Percentiles rank a stretch among this genome's conserved stretches.
These are phyloP conservation scores for Colletotrichum sp. DNA, from an alignment of 2,329 filamentous ascomycete genomes.

Conservation along the genomic window DNA sequence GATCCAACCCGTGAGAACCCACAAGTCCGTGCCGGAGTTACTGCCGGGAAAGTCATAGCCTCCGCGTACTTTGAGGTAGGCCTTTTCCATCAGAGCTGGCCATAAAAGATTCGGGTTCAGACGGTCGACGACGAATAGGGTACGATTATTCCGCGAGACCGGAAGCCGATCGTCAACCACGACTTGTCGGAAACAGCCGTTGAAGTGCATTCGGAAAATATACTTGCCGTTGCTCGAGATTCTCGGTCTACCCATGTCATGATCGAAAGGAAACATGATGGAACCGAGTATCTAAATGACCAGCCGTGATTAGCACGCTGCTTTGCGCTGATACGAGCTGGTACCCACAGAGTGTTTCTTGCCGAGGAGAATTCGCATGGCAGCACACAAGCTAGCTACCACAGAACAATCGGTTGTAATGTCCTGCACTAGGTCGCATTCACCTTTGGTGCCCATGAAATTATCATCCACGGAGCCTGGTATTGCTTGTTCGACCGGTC, in stretches of 20 bases:
- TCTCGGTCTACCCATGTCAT: conserved; percentile 57
- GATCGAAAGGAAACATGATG: conserved; percentile 78
- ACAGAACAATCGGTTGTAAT: conserved; percentile 96
- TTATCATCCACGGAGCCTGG: conserved; percentile 39
- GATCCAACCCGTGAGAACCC: conserved; percentile 93
- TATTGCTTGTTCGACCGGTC: conserved; percentile 68
- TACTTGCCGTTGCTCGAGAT: conserved; percentile 86
- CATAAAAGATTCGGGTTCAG: conserved; percentile 82
- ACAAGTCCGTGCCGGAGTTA: conserved; percentile 94
- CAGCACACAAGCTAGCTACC: conserved; percentile 90
- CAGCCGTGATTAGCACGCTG: neutral
- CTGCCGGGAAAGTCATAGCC: conserved; percentile 98
- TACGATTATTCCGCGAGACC: conserved; percentile 72
- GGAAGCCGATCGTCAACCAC: conserved; percentile 89
- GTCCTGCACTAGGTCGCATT: conserved; percentile 90
- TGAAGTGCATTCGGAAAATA: conserved; percentile 91
- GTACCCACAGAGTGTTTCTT: conserved; percentile 68
- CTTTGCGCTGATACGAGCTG: neutral
- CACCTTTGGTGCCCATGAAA: conserved; percentile 60
- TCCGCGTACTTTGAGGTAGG: conserved; percentile 92
- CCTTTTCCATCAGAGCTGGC: conserved; percentile 94
- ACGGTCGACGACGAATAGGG: conserved; percentile 86
- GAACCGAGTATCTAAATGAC: conserved; percentile 67
- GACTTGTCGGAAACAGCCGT: conserved; percentile 88
- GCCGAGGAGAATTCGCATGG: conserved; percentile 70